A percentile compares a stretch with the other conserved stretches of the same genome.
Evolutionary conservation across 371 early-diverging fungal species (phyloP).

Genomic region (Synchytrium microbalum): DNA sequence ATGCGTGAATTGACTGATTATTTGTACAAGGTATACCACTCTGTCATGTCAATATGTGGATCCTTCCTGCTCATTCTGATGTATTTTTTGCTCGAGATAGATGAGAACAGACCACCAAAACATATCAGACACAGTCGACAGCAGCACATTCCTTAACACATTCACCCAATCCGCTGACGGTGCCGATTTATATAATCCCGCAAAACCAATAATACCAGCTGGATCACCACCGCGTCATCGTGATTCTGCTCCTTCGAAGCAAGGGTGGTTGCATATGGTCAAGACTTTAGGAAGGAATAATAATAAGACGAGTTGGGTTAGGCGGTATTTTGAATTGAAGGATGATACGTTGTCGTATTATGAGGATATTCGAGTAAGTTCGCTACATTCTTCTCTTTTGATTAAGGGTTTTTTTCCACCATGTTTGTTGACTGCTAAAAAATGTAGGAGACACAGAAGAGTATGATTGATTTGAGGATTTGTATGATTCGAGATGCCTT

Average conservation of each 20-base stretch:
- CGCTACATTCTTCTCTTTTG: not conserved
- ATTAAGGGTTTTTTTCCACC: not conserved
- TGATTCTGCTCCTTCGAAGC: not conserved
- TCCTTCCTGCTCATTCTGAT: too few species aligned
- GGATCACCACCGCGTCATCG: not conserved
- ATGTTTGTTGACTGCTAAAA: not conserved
- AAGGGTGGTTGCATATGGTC: conserved; percentile 15
- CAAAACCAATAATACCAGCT: not conserved
- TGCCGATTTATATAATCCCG: too few species aligned
- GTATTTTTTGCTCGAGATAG: too few species aligned
- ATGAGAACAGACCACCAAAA: too few species aligned
- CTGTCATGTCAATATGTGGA: too few species aligned
- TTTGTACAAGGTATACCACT: not conserved
- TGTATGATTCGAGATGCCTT: conserved; percentile 65
- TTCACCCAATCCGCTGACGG: not conserved
- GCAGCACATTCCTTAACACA: not conserved
- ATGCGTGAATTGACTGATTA: conserved; percentile 61
- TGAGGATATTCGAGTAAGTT: conserved; percentile 14
- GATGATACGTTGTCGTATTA: conserved; percentile 11
- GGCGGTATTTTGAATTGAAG: conserved; percentile 18
- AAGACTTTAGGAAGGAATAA: conserved; percentile 15
- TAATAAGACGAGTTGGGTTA: conserved; percentile 18
- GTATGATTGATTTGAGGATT: conserved; percentile 26
- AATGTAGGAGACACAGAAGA: conserved; percentile 8
- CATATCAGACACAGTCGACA: not conserved